Evolutionary conservation across 306 rosid species (phyloP), one percentile per base, ranked within the genome.

Genomic region (Prosopis cineraria): DNA sequence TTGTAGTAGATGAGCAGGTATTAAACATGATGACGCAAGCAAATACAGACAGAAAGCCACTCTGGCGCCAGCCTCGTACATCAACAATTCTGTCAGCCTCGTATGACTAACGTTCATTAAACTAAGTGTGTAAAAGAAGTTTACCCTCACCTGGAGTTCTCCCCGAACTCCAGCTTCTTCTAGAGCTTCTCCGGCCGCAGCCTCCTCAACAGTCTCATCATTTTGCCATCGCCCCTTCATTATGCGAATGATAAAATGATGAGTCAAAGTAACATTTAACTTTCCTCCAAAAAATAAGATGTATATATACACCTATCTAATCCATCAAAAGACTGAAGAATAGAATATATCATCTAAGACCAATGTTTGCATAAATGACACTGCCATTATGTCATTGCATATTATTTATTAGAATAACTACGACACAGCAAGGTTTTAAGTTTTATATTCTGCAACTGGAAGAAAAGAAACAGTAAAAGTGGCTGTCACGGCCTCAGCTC

Each of bases 101-200:
- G 25, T 27, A 43, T 43, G 24, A 43, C 25, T 24, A 14, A 41
- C 34, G 14, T 43, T 14, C 27, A 14, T 7, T 39, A 74, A 22
- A 41, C 39, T 43, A 37, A 6, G 5, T 2, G 33, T 48, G 41
- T 34, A 66, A 33, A 30, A 25, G 29, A 8, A 50, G 39, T 65
- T 48, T 13, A 24, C 34, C 27, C 58, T 27, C 41, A 88, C 91
- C 89, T 81, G 63, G 75, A 88, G 84, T 29, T 85, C 87, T 27
- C 91, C 91, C 40, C 88, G 88, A 78, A 88, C 91, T 19, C 91
- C 91, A 59, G 91, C 89, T 78, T 88, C 91, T 81, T 88, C 91
- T 34, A 88, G 58, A 68, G 86, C 89, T 73, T 85, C 91, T 80
- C 91, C 80, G 24, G 79, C 79, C 6, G 89, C 91, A 31, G 89